phyloP scores from a whole-genome alignment of 164 flowering plant genomes.

The Dillenia suffruticosa region DNA sequence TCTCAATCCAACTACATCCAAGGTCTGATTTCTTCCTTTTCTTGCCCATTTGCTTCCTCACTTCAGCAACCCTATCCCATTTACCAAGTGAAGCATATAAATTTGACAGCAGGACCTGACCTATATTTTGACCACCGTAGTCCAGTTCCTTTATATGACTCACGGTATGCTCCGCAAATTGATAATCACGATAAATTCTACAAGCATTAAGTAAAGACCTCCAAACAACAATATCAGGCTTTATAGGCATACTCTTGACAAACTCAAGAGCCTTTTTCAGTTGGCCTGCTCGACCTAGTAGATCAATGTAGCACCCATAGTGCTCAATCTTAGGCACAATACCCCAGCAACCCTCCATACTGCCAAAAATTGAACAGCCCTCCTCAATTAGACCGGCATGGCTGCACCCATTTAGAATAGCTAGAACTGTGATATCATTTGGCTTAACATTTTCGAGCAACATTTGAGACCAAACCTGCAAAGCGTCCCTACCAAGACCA shows the following conservation, averaged over 20 bases:
- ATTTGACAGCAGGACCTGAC: conserved; percentile 45
- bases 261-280: conserved; percentile 36
- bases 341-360: conserved; percentile 40
- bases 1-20: conserved; percentile 43
- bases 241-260: conserved; percentile 37
- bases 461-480: conserved; percentile 33
- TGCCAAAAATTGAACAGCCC: conserved; percentile 33
- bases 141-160: conserved; percentile 23
- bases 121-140: conserved; percentile 17
- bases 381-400: conserved; percentile 53
- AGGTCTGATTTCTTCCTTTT: conserved; percentile 21
- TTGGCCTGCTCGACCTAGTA: conserved; percentile 49
- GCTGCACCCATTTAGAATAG: conserved; percentile 50
- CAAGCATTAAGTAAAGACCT: conserved; percentile 55
- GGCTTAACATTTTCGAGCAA: conserved; percentile 32
- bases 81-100: conserved; percentile 42
- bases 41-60: conserved; percentile 25
- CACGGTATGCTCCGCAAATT: conserved; percentile 29
- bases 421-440: conserved; percentile 38
- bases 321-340: conserved; percentile 44
- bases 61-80: conserved; percentile 32
- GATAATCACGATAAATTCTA: conserved; percentile 35
- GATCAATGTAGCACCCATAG: conserved; percentile 45
- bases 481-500: conserved; percentile 46
- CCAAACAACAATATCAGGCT: conserved; percentile 51